Base-by-base conservation (phyloP, 1,284 basidiomycete species). In the Schizopora paradoxa region DNA sequence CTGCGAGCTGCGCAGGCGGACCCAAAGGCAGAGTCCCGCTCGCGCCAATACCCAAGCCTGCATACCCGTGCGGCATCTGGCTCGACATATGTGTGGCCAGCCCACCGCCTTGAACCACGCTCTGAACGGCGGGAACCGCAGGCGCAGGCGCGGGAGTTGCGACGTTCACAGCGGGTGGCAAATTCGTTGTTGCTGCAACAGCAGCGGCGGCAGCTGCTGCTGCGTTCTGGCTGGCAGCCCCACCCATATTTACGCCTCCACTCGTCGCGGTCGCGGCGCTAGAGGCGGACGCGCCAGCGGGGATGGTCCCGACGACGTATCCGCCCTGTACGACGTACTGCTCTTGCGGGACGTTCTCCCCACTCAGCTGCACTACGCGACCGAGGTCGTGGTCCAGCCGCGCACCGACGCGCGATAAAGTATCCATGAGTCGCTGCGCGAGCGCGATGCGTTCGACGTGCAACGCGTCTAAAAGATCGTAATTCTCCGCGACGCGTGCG, bases 251-350 rank as follows among this genome's bases (percentile, higher is more conserved):
- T 29, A 29, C 5, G 21, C 25, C n/a, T n/a, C n/a, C n/a, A n/a
- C 38, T 46, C 13, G 43, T 18, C 5, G 39, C 39, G 16, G 42
- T 37, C 14, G 28, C 27, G 39, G 39, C 39, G 25, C 26, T 22
- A n/a, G 43, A 16, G 6, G 48, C 33, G 25, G 27, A n/a, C 28
- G 28, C 28, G 8, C 10, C 28, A 10, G 28, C 41, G n/a, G 49
- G 45, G 13, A 47, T 27, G 18, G 41, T 43, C 22, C 49, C 45
- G 11, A 51, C 49, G 27, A 51, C 49, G 22, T 51, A 51, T 5
- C 49, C 49, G 14, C 45, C 43, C 18, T 16, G 42, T 31, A 31
- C 28, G 10, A 10, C 28, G 28, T 10, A 8, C 10, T 31, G 28
- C 28, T 31, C 28, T 14, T 8, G 28, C 8, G 28, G 28, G 28